phyloP scores from a whole-genome alignment of 495 filamentous ascomycete genomes.

The Penicillium verhagenii region DNA sequence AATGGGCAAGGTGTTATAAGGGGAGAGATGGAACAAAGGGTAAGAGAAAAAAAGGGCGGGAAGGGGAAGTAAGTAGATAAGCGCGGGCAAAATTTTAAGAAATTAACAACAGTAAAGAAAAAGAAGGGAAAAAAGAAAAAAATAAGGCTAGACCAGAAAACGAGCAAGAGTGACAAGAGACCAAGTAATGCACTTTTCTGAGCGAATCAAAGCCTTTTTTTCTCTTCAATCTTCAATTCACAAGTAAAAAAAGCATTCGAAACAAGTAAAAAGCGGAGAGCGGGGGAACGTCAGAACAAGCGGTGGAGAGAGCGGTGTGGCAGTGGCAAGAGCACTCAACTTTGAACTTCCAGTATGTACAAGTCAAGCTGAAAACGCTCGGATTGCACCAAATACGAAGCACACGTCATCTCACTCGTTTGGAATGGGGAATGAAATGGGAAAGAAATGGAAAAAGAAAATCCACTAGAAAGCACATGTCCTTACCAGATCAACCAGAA shows the following conservation, averaged over 20 bases:
- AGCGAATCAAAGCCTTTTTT: background rate
- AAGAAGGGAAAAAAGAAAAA: no score
- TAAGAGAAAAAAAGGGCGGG: constrained; percentile 1
- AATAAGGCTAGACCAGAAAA: background rate
- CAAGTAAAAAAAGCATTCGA: constrained; percentile 6
- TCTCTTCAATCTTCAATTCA: background rate
- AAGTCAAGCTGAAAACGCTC: no score
- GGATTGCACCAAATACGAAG: constrained; percentile 1
- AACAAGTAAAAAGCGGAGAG: constrained; percentile 19
- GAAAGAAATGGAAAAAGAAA: background rate
- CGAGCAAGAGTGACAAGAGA: constrained; percentile 4
- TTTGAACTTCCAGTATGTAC: background rate
- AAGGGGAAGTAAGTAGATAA: constrained; percentile 5
- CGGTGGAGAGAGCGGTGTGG: constrained; percentile 26
- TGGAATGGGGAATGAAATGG: background rate
- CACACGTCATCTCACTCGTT: background rate
- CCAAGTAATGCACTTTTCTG: background rate
- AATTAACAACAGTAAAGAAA: no score
- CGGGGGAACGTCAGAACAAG: constrained; percentile 27
- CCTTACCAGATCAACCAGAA: background rate
- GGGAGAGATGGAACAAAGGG: constrained; percentile 1
- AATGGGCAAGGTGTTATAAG: background rate
- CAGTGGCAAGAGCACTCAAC: background rate
- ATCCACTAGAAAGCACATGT: background rate
- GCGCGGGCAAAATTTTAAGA: constrained; percentile 9